Conservation (phyloP, 192 early-diverging fungal genomes). For the Dissophora globulifera region DNA sequence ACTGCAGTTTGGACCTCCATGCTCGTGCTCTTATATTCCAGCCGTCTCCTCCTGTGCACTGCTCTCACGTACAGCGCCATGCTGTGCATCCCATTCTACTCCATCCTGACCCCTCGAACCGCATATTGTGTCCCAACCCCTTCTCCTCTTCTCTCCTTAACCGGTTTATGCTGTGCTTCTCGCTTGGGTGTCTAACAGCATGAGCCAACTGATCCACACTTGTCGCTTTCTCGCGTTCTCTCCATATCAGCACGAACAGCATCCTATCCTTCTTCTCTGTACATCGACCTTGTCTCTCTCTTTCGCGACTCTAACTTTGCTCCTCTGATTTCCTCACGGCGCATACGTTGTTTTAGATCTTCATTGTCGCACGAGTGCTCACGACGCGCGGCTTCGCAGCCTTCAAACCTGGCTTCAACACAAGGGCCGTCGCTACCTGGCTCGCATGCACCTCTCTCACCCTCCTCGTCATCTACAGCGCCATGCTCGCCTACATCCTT, state of each 20-base stretch:
- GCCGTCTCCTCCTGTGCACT: too few species aligned
- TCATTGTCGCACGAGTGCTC: slow-evolving; percentile 36
- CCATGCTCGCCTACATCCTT: slow-evolving; percentile 20
- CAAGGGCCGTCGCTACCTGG: slow-evolving; percentile 44
- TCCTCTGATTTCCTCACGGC: too few species aligned
- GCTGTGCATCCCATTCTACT: too few species aligned
- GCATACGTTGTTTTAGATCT: slow-evolving; percentile 16
- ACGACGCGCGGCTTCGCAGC: slow-evolving; percentile 49
- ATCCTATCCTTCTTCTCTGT: background rate
- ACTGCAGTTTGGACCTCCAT: too few species aligned
- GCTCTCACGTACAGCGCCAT: too few species aligned
- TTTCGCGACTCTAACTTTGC: too few species aligned
- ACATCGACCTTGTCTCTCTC: background rate
- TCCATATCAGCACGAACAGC: background rate
- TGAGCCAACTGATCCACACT: background rate
- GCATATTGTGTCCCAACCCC: background rate
- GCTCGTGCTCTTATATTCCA: too few species aligned
- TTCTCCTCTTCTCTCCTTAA: background rate
- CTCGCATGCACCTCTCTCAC: slow-evolving; percentile 28
- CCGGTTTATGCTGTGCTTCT: background rate
- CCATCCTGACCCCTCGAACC: too few species aligned
- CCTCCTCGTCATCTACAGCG: slow-evolving; percentile 31
- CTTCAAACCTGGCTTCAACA: slow-evolving; percentile 45
- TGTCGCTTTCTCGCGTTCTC: background rate
- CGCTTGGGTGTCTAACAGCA: background rate